phyloP scores from a whole-genome alignment of 495 filamentous ascomycete species.

The Penicillium manginii region DNA sequence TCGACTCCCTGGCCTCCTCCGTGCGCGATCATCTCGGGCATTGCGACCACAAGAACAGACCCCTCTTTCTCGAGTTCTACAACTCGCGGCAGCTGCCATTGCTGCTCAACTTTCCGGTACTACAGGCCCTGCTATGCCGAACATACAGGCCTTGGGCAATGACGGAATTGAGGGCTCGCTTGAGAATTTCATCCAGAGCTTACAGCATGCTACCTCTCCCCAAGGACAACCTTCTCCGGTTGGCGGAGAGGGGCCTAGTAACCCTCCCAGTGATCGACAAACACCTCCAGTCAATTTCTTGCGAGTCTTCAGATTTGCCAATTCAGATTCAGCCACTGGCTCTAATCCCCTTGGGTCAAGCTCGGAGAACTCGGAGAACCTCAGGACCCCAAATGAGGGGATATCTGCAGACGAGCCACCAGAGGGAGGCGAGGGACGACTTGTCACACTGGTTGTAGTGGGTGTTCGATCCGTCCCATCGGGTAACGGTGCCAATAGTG shows the following conservation, averaged over 20 bases:
- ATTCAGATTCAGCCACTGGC: slow-evolving; percentile 40
- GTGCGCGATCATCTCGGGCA: slow-evolving; percentile 52
- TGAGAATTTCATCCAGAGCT: slow-evolving; percentile 59
- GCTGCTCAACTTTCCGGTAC: slow-evolving; percentile 63
- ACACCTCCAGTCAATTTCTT: slow-evolving; percentile 60
- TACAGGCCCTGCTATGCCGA: slow-evolving; percentile 55
- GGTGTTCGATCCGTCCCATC: slow-evolving; percentile 72
- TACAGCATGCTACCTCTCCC: slow-evolving; percentile 56
- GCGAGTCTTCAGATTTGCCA: slow-evolving; percentile 64
- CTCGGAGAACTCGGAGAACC: slow-evolving; percentile 21
- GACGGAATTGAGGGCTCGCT: slow-evolving; percentile 60
- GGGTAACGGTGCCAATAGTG: slow-evolving; percentile 47
- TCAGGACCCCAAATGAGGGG: slow-evolving; percentile 23
- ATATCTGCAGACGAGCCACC: slow-evolving; percentile 49
- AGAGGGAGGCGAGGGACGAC: slow-evolving; percentile 60
- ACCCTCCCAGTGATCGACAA: slow-evolving; percentile 34
- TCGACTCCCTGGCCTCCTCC: slow-evolving; percentile 47
- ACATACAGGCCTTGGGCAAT: slow-evolving; percentile 61
- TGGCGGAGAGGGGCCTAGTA: slow-evolving; percentile 33
- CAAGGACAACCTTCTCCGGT: slow-evolving; percentile 41
- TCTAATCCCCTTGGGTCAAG: slow-evolving; percentile 24
- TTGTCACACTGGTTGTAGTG: slow-evolving; percentile 71
- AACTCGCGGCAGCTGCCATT: slow-evolving; percentile 62
- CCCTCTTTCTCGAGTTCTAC: slow-evolving; percentile 59
- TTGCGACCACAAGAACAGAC: slow-evolving; percentile 60